Evolutionary conservation across 23 red algal species (phyloP), one percentile per base, ranked within the genome.

Genomic region (Cyanidiococcus yangmingshanensis): DNA sequence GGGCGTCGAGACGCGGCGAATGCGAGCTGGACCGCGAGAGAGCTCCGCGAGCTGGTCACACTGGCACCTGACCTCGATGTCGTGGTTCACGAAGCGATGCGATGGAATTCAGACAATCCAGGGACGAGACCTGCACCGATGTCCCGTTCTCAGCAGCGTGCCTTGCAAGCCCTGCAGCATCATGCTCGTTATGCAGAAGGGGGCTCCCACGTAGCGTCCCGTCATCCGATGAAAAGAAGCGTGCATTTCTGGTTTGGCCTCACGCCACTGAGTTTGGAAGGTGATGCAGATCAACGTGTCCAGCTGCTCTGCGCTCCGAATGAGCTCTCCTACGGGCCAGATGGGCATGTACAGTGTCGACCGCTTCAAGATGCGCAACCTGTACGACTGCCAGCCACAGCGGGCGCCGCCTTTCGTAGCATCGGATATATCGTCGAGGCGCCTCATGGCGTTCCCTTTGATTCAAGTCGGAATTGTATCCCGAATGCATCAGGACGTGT

Each of bases 21-120:
- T 57, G 85, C 85, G 1, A 50, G 75, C 2, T 87, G 85, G 85
- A 82, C 85, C 30, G 79, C 85, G 1, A 87, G 80, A 57, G 85
- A 87, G 76, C 58, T 87, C 37, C 76, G 85, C 31, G 85, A 87
- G 79, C 39, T 80, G 17, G 35, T 87, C 2, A 41, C 27, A 34
- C 40, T 39, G 0, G 25, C 27, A 25, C 58, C 78, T 27, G 26
- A 29, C 24, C 67, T 82, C 29, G 3, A 29, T 2, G 41, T 77
- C 27, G 33, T 37, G 18, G 58, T 87, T 1, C 40, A 85, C 59
- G 68, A 71, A 16, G 1, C 40, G 68, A 58, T 40, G n/a, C 45
- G 40, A 2, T 81, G 78, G 37, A 27, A 18, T 1, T 2, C 38
- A 54, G 2, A 1, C 21, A 7, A 7, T 15, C 45, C 45, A 21